Conservation (phyloP, 768 basidiomycete species). For the Boletus tylopilopsis region DNA sequence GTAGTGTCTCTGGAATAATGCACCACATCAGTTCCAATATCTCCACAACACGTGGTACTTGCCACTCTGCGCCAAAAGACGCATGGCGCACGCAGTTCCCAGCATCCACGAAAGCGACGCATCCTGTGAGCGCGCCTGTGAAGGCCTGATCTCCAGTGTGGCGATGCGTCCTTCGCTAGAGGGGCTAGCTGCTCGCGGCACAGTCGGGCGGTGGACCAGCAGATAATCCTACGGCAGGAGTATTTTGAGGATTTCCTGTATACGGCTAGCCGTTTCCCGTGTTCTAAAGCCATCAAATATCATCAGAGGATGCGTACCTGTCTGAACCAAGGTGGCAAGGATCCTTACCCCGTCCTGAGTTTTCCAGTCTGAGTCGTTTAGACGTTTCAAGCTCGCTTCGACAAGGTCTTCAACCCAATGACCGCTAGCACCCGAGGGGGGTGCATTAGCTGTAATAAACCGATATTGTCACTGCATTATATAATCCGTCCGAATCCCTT, state of each 20-base stretch:
- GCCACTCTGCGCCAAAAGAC: constrained; percentile 15
- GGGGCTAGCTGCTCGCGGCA: neutral
- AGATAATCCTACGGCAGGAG: constrained; percentile 14
- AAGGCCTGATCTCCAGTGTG: too few relatives aligned
- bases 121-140: too few relatives aligned
- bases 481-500: constrained; percentile 20
- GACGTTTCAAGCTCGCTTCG: constrained; percentile 2
- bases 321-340: constrained; percentile 21
- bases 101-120: constrained; percentile 19
- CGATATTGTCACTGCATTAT: neutral
- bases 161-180: neutral
- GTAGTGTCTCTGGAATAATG: constrained; percentile 7
- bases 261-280: constrained; percentile 12
- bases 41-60: neutral
- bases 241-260: constrained; percentile 16
- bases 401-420: constrained; percentile 15
- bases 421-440: constrained; percentile 4
- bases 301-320: constrained; percentile 7
- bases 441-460: neutral
- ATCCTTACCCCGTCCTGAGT: constrained; percentile 23
- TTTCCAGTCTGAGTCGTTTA: constrained; percentile 8
- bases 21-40: neutral
- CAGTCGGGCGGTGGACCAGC: neutral
- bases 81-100: constrained; percentile 24
- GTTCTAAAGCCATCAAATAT: constrained; percentile 3